phyloP scores from a whole-genome alignment of 257 asterid species.

The Vinca minor region DNA sequence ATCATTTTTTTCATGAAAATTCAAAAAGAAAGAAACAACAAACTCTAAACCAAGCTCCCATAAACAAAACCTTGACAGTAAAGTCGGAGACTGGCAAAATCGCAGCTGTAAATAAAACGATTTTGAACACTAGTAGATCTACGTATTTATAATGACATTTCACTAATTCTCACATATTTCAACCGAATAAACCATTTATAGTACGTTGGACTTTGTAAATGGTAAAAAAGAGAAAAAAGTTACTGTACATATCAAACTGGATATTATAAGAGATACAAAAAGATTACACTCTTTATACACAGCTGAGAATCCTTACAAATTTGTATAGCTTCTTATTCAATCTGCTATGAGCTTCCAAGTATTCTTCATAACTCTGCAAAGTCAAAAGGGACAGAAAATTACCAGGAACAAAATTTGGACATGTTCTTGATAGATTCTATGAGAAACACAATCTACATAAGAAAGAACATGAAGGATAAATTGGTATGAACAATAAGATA shows the following conservation, averaged over 20 bases:
- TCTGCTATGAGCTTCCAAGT: conserved; percentile 72
- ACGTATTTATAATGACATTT: neutral
- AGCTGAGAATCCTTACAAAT: conserved; percentile 45
- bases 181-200: neutral
- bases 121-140: too few relatives aligned
- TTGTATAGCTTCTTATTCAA: conserved; percentile 37
- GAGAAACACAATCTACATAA: neutral
- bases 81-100: too few relatives aligned
- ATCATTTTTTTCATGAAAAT: neutral
- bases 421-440: neutral
- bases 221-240: neutral
- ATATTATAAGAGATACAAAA: neutral
- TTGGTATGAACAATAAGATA: neutral
- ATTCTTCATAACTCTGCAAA: conserved; percentile 90
- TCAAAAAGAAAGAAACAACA: neutral
- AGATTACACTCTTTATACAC: neutral
- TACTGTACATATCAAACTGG: neutral
- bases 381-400: conserved; percentile 17
- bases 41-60: too few relatives aligned
- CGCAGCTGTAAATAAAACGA: too few relatives aligned
- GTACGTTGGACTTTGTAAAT: too few relatives aligned
- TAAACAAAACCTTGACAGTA: neutral
- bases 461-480: neutral
- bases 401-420: conserved; percentile 20
- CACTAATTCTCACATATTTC: neutral